These are phyloP conservation scores for Aspergillus floridensis DNA, from an alignment of 2,329 filamentous ascomycete species.

Conservation along the genomic window DNA sequence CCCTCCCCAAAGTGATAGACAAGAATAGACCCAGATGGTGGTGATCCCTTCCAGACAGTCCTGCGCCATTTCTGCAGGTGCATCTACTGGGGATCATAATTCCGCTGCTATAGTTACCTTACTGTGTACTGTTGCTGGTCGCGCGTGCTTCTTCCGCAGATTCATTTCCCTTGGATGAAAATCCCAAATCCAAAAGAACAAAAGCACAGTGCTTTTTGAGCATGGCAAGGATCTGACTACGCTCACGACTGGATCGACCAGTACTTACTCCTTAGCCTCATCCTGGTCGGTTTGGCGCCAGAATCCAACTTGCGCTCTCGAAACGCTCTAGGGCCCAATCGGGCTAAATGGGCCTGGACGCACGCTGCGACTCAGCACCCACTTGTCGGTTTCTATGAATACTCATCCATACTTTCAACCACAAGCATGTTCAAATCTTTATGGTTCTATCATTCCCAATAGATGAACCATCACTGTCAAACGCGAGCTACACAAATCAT, in stretches of 20 bases:
- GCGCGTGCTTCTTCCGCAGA: neutral
- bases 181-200: neutral
- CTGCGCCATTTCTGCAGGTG: constrained; percentile 26
- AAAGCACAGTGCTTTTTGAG: neutral
- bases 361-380: neutral
- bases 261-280: neutral
- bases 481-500: neutral
- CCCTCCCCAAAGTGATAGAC: neutral
- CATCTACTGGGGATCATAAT: constrained; percentile 14
- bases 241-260: neutral
- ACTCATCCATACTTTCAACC: too few relatives aligned
- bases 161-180: neutral
- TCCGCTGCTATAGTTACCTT: neutral
- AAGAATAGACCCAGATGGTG: neutral
- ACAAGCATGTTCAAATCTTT: too few relatives aligned
- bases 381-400: too few relatives aligned
- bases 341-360: neutral
- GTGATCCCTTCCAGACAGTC: constrained; percentile 11
- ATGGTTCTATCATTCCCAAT: too few relatives aligned
- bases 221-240: neutral
- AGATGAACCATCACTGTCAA: neutral
- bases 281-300: neutral
- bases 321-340: neutral
- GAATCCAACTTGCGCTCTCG: neutral
- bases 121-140: neutral